Base-by-base conservation (phyloP, 768 basidiomycete species). In the Kwoniella pini region DNA sequence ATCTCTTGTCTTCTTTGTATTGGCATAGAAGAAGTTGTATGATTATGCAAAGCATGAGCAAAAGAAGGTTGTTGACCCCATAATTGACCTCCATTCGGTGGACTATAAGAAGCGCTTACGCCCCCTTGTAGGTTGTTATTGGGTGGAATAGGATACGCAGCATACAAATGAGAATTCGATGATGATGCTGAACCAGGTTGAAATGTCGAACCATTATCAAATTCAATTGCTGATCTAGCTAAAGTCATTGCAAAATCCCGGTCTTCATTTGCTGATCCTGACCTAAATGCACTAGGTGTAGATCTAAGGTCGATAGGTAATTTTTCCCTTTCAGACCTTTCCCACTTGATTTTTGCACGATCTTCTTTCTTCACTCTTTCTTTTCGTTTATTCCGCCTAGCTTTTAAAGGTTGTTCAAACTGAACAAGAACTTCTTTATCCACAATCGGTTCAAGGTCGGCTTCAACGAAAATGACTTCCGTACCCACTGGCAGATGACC, bases 391-490 rank as follows among this genome's bases (percentile, higher is more conserved):
- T 84, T 75, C 0, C 86, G 82, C 28, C 95, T 86, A 79, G 85
- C 84, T 79, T 85, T 88, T 57, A 99, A 81, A 28, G 90, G 84
- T 1, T 84, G 85, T 71, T 93, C 91, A 69, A 96, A 99, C 58
- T 84, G 87, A 81, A 84, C 87, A 55, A 97, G 76, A 0, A 88
- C 87, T 11, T 87, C 87, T 13, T 74, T 71, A 28, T 91, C 88
- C 19, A 97, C 89, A 33, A 94, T 88, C 6, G 81, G 82, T 58
- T 84, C 82, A 17, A 98, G 80, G 73, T 95, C 88, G 7, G 91
- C 86, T 79, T 99, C 94, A 54, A 97, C 81, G 78, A 97, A 97
- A 22, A 92, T 88, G 44, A 97, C 91, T 71, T 98, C 94, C 36
- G 91, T 87, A 43, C 90, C 87, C 58, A 91, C 87, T 3, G 94